Evolutionary conservation across 2,329 filamentous ascomycete genomes (phyloP).

Genomic region (Magnaporthiopsis poae): DNA sequence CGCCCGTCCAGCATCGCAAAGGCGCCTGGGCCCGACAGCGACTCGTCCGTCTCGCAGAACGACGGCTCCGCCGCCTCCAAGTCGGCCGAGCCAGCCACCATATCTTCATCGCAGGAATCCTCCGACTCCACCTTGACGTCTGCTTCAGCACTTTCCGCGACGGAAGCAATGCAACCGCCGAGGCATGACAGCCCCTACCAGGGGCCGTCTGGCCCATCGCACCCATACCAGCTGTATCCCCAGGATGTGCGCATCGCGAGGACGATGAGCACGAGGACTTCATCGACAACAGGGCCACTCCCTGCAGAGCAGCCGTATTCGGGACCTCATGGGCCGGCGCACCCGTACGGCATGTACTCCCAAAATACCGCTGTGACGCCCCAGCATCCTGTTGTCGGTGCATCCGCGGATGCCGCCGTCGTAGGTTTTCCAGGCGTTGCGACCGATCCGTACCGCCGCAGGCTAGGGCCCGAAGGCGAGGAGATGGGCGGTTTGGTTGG

Average conservation of each 20-base stretch:
- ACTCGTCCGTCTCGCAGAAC: slow-evolving; percentile 28
- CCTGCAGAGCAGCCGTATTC: slow-evolving; percentile 37
- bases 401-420: slow-evolving; percentile 36
- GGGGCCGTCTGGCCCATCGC: slow-evolving; percentile 63
- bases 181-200: slow-evolving; percentile 54
- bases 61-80: background rate
- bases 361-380: slow-evolving; percentile 62
- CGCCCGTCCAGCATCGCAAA: slow-evolving; percentile 46
- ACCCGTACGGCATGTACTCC: slow-evolving; percentile 78
- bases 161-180: slow-evolving; percentile 23
- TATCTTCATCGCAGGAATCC: slow-evolving; percentile 9
- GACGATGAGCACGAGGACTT: slow-evolving; percentile 53
- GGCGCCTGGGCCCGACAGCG: slow-evolving; percentile 32
- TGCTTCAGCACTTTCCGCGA: slow-evolving; percentile 26
- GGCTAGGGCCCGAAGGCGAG: slow-evolving; percentile 70
- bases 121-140: slow-evolving; percentile 15
- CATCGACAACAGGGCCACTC: slow-evolving; percentile 29
- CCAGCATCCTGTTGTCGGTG: slow-evolving; percentile 14
- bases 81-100: background rate
- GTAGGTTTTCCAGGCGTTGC: slow-evolving; percentile 65
- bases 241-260: slow-evolving; percentile 69
- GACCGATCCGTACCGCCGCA: slow-evolving; percentile 55
- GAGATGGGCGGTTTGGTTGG: slow-evolving; percentile 81
- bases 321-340: slow-evolving; percentile 58
- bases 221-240: slow-evolving; percentile 76